Percentiles rank a stretch among this genome's conserved stretches.
Conservation (phyloP, 306 rosid species). For the Cucumis melo region DNA sequence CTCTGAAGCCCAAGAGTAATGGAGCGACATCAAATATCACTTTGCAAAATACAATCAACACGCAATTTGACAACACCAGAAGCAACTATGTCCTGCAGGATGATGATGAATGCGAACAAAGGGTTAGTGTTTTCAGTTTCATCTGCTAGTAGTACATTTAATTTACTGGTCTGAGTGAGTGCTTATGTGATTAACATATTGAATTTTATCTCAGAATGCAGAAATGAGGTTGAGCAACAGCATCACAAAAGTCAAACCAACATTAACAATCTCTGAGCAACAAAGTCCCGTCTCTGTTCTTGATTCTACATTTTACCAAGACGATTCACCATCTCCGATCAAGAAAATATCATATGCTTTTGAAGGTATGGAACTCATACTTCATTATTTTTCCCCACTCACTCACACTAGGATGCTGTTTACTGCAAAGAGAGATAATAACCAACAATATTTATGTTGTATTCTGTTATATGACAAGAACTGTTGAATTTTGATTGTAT, state of each 20-base stretch:
- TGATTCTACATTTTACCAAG: slow-evolving; percentile 68
- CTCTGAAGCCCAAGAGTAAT: slow-evolving; percentile 36
- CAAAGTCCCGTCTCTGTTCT: slow-evolving; percentile 95
- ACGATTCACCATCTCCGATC: slow-evolving; percentile 88
- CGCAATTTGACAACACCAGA: slow-evolving; percentile 18
- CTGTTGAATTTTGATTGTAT: slow-evolving; percentile 21
- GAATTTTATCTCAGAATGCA: slow-evolving; percentile 26
- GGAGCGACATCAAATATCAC: slow-evolving; percentile 13
- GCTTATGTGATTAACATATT: slow-evolving; percentile 10
- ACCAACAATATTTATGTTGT: neutral
- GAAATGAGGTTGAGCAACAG: slow-evolving; percentile 22
- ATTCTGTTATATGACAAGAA: neutral
- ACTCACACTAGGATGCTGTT: neutral
- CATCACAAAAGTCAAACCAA: slow-evolving; percentile 22
- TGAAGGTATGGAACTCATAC: slow-evolving; percentile 25
- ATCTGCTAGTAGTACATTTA: neutral
- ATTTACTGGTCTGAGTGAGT: neutral
- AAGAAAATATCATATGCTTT: slow-evolving; percentile 52
- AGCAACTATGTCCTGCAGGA: slow-evolving; percentile 16
- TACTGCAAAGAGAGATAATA: neutral
- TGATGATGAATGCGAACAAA: slow-evolving; percentile 18
- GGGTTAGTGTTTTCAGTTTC: slow-evolving; percentile 26
- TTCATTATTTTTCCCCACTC: neutral
- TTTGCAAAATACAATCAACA: slow-evolving; percentile 24
- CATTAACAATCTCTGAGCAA: slow-evolving; percentile 39